Conservation (phyloP, 2,329 filamentous ascomycete species). For the Xylariaceae sp. region DNA sequence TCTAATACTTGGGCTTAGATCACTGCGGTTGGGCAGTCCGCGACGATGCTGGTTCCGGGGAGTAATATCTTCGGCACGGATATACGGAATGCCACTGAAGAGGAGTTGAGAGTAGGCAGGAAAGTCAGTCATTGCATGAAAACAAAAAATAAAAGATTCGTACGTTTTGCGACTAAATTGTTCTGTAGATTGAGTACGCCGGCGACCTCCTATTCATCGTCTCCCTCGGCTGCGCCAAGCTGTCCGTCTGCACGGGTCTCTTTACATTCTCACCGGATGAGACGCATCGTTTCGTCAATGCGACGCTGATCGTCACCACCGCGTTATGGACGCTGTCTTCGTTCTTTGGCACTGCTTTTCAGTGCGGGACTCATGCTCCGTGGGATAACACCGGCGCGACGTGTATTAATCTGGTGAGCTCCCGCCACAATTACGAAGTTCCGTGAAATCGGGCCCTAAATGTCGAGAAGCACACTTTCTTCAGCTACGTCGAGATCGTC, state of each 20-base stretch:
- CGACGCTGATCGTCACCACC: not conserved
- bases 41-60: not conserved
- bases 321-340: constrained; percentile 5
- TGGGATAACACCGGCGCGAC: constrained; percentile 1
- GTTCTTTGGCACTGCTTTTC: constrained; percentile 4
- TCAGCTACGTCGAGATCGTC: not conserved
- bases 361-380: constrained; percentile 7
- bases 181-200: constrained; percentile 1
- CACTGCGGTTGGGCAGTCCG: not conserved
- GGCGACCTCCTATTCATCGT: constrained; percentile 15
- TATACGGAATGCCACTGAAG: not conserved
- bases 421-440: not conserved
- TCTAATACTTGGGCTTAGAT: not conserved
- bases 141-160: not conserved
- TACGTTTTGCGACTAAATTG: not conserved
- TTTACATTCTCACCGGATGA: constrained; percentile 3
- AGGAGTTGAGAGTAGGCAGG: not conserved
- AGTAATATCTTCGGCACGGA: not conserved
- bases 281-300: not conserved
- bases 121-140: not conserved
- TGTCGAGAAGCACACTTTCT: not conserved
- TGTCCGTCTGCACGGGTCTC: constrained; percentile 9
- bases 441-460: not conserved
- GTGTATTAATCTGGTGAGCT: constrained; percentile 5
- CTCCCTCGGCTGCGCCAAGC: constrained; percentile 8